phyloP scores from a whole-genome alignment of 257 asterid genomes.

The Lavandula angustifolia region DNA sequence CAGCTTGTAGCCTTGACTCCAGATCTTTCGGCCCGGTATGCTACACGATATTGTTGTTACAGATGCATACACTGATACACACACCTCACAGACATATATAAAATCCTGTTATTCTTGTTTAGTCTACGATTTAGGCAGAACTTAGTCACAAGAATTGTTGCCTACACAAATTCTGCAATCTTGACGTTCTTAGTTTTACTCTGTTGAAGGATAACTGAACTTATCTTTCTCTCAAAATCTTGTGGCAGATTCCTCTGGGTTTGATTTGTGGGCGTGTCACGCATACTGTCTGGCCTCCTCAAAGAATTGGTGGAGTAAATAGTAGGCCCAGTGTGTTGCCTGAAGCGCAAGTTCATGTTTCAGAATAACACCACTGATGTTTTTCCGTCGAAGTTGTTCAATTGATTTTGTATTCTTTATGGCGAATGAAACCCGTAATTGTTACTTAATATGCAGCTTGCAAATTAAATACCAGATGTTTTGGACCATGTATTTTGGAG shows the following conservation, averaged over 20 bases:
- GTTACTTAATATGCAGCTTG: not conserved
- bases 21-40: constrained; percentile 82
- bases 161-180: not conserved
- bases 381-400: no score
- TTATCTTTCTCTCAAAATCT: not conserved
- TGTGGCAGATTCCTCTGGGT: constrained; percentile 79
- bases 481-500: no score
- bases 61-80: no score
- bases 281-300: constrained; percentile 88
- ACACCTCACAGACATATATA: not conserved
- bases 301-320: constrained; percentile 63
- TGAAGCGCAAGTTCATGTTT: constrained; percentile 27
- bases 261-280: constrained; percentile 83
- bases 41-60: constrained; percentile 4
- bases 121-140: not conserved
- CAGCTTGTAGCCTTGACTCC: constrained; percentile 72
- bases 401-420: not conserved
- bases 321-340: constrained; percentile 37
- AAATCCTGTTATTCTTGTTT: not conserved
- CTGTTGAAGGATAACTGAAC: not conserved
- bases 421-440: no score
- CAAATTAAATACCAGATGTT: no score
- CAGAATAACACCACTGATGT: constrained; percentile 1
- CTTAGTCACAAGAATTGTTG: not conserved
- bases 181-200: constrained; percentile 23